Base-by-base conservation (phyloP, 192 early-diverging fungal genomes). In the Endogone sp. region DNA sequence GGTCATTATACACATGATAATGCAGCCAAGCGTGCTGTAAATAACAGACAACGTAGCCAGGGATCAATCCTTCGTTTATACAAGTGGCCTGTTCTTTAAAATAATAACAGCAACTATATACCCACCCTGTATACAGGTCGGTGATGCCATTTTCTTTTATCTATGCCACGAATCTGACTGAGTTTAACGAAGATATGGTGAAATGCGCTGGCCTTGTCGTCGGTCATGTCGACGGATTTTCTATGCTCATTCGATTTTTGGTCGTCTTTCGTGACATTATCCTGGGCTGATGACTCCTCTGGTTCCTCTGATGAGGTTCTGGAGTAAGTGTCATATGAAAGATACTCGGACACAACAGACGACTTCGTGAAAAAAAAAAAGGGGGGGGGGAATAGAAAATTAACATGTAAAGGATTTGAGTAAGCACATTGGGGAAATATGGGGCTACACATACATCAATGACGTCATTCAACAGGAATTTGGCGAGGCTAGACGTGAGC, bases 81-180 rank as follows among this genome's bases (percentile, higher is more conserved):
- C n/a, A n/a, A n/a, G n/a, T n/a, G n/a, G n/a, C n/a, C n/a, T n/a
- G n/a, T n/a, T n/a, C n/a, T n/a, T n/a, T 37, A 60, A 56, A 57
- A 56, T 4, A 62, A 73, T 32, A 58, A 58, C 26, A 6, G 28
- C 23, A 26, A 25, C 29, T 20, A 3, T 26, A 21, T n/a, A 68
- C 63, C 27, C 78, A 93, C 91, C 70, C 81, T 85, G 62, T 71
- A 93, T 24, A 82, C 76, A 1, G 88, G 89, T 30, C 86, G 81
- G 66, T 93, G 92, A 29, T 91, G 87, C 88, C 88, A 91, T 22
- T 82, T 74, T 6, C 84, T 84, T 69, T 87, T 92, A 61, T 93
- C 91, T 8, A 79, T 64, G 60, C 71, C 71, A 49, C 86, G 80
- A 49, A 49, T 49, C 37, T 49, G 37, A 49, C 9, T 49, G 37